These are phyloP conservation scores for Scenedesmus sp. DNA, from an alignment of 163 green algal species.

Conservation along the genomic window DNA sequence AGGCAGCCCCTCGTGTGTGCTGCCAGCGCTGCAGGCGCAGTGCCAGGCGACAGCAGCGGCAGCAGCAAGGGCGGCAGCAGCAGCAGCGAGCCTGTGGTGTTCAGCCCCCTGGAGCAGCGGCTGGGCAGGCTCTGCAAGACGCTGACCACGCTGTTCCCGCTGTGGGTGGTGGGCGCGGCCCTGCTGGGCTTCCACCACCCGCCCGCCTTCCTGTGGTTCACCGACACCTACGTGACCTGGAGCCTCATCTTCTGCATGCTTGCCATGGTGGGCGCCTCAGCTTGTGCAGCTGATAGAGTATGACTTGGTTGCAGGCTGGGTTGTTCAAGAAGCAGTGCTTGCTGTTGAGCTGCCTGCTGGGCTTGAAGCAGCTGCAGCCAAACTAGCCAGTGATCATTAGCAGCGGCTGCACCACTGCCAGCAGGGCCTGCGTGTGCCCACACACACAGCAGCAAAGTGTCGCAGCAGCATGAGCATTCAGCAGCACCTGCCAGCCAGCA, in stretches of 20 bases:
- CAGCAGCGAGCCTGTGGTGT: neutral
- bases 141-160: slow-evolving; percentile 54
- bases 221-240: slow-evolving; percentile 50
- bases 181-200: slow-evolving; percentile 54
- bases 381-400: too few relatives aligned
- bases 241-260: slow-evolving; percentile 57
- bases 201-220: slow-evolving; percentile 58
- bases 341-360: too few relatives aligned
- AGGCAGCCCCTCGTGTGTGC: neutral
- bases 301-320: too few relatives aligned
- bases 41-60: neutral
- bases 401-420: too few relatives aligned
- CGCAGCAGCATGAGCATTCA: neutral
- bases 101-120: slow-evolving; percentile 27
- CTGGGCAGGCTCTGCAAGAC: neutral
- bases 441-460: neutral
- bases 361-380: too few relatives aligned
- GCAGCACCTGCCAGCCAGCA: neutral
- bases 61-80: neutral
- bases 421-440: too few relatives aligned
- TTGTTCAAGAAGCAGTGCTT: too few relatives aligned
- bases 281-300: too few relatives aligned
- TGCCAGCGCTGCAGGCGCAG: neutral
- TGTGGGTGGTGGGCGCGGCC: slow-evolving; percentile 62
- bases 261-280: slow-evolving; percentile 10